Evolutionary conservation across 2,329 filamentous ascomycete genomes (phyloP), one percentile per base, ranked within the genome.

Genomic region (Akanthomyces dipterigenus): DNA sequence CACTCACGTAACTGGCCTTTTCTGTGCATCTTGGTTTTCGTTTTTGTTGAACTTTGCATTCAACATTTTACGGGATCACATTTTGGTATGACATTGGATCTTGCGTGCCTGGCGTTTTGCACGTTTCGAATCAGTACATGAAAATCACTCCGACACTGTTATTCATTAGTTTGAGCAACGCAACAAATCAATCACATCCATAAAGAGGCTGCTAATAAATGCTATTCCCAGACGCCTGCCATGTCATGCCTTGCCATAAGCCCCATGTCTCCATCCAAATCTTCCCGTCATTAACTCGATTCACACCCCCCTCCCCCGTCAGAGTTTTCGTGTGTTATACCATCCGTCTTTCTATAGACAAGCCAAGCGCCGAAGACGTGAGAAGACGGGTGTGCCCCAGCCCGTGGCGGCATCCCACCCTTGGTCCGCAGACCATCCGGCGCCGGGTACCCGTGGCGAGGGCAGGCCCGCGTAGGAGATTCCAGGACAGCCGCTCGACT

Each of bases 381-480:
- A 67, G 62, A 79, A 82, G 50, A 75, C 67, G 0, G 80, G 80
- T 3, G 79, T 78, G 14, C 80, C 80, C 14, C 76, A 70, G 1
- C 80, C 80, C 3, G 73, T 75, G 24, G 69, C 68, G 7, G 73
- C 73, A 62, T 76, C 74, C 74, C 74, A 76, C 18, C 72, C 74
- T 22, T 65, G 63, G 5, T 65, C 67, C 3, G 70, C 68, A 5
- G 66, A 63, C 67, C 68, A 74, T 18, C 70, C 67, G 8, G 70
- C 71, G 18, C 65, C 62, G 5, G 66, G 65, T 2, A 73, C 64
- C 4, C 65, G 20, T 1, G 72, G 71, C 0, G 73, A 68, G 1
- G 65, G 64, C 3, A 67, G 63, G 4, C 66, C 66, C 14, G 64
- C 65, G 9, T 66, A 43, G 51, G 70, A 73, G 2, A 31, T 51